Base-by-base conservation (phyloP, 2,329 filamentous ascomycete species). In the Penicillium expansum region DNA sequence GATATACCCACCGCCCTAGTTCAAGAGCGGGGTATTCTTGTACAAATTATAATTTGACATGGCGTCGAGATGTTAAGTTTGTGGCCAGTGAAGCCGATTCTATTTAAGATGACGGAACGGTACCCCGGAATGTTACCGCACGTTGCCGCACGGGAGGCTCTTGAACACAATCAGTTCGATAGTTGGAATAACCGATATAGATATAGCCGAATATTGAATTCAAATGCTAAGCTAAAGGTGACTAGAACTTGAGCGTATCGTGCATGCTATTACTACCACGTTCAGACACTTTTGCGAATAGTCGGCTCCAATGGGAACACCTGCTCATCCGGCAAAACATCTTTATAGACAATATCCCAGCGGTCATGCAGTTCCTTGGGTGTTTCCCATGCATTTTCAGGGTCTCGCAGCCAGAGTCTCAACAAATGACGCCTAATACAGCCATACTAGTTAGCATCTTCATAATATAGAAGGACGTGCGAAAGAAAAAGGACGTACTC, bases 401-500 rank as follows among this genome's bases (percentile, higher is more conserved):
- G 72, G 56, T 82, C 78, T 13, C 77, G 70, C 52, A 81, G 64
- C 79, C 79, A 82, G 16, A 81, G 66, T 8, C 78, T 67, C 2
- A 82, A 56, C 5, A 81, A 61, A 70, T 82, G 79, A 16, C 79
- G 73, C 52, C 73, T 75, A 44, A n/a, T 37, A 48, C 14, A 39
- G 33, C 57, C 32, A 64, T 16, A 29, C 4, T 11, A 27, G 62
- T 50, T 11, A 41, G 33, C 6, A 18, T 9, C 22, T 39, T 38
- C 14, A 33, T 39, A n/a, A n/a, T n/a, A n/a, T n/a, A n/a, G n/a
- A n/a, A n/a, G n/a, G n/a, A 30, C 30, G 24, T 14, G 27, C 14
- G 42, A 14, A 5, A 13, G 20, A 48, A 33, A 32, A 38, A 32
- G 6, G 16, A 68, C 74, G 66, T 60, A 77, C 73, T 77, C 70